Evolutionary conservation across 106 monocot genomes (phyloP), one percentile per base, ranked within the genome.

Genomic region (Apostasia shenzhenica): DNA sequence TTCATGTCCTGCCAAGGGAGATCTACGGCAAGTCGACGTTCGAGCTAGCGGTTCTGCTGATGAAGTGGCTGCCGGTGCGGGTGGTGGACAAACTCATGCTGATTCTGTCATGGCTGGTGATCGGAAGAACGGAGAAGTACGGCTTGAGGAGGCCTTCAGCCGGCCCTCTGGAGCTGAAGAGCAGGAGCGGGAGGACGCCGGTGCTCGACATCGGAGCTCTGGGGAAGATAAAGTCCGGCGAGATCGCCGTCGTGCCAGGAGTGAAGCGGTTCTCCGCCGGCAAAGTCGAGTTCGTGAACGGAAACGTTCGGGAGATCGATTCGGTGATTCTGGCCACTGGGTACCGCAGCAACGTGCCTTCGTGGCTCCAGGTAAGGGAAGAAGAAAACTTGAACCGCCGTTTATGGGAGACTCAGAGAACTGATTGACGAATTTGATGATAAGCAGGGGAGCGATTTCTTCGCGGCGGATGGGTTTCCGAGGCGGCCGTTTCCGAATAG

Each of bases 1-100:
- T 89, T 59, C 89, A 89, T 68, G 89, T 89, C 2, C 57, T 89
- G 37, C 89, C 89, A 4, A 82, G 89, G 62, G 89, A 89, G 48
- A 67, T 89, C 3, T 45, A 70, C 45, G 89, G 89, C 2, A 85
- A 80, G 56, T 82, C 89, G 2, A 89, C 81, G 11, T 89, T 89
- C 67, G 82, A 72, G 65, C 6, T 89, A 40, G 79, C 85, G 1
- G 71, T 77, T 42, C 38, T 42, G 11, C 49, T 89, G 56, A 66
- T 80, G 80, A 79, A 72, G 57, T 89, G 85, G 85, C 73, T 85
- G 5, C 89, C 89, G 13, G 39, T 85, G 13, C 67, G 89, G 88
- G 45, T 89, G 62, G 82, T 75, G 0, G 88, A 89, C 77, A 84
- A 59, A 76, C 76, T 89, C 37, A 6, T 89, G 52, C 59, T 85